Evolutionary conservation across 2,329 filamentous ascomycete species (phyloP), one percentile per base, ranked within the genome.

Genomic region (Neopestalotiopsis sp.): DNA sequence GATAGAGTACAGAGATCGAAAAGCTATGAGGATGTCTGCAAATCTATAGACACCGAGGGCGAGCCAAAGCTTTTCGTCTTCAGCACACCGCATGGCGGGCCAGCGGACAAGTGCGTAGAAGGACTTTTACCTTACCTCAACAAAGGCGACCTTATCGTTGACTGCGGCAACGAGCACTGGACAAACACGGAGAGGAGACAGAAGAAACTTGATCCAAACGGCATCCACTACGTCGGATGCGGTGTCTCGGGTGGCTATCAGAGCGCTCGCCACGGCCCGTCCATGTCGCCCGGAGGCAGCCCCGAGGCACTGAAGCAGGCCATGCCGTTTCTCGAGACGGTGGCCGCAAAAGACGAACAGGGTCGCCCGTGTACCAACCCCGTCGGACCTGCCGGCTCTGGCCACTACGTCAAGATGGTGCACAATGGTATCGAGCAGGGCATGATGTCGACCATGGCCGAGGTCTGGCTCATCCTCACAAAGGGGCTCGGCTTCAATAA

Each of bases 331-430:
- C 79, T 93, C 1, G 79, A 87, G 70, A 85, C 83, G 56, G 85
- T 92, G 60, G 86, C 90, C 0, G 90, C 90, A 1, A 91, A 90
- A 73, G 89, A 90, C 67, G 80, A 81, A 45, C 81, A 87, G 4
- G 88, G 88, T 0, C 84, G 82, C 12, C 84, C 90, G 0, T 93
- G 90, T 72, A 89, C 91, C 0, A 86, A 81, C 0, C 82, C 84
- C 32, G 84, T 91, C 61, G 91, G 91, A 0, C 85, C 86, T 1
- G 87, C 87, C 0, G 90, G 91, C 1, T 85, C 87, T 1, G 91
- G 91, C 0, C 91, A 93, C 76, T 93, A 90, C 74, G 89, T 92
- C 56, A 93, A 94, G 81, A 93, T 93, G 90, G 85, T 92, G 4
- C 91, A 93, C 76, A 92, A 93, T 71, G 91, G 90, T 1, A 92